Conservation (phyloP, 352 stramenopile species). For the Discostella stelligera region DNA sequence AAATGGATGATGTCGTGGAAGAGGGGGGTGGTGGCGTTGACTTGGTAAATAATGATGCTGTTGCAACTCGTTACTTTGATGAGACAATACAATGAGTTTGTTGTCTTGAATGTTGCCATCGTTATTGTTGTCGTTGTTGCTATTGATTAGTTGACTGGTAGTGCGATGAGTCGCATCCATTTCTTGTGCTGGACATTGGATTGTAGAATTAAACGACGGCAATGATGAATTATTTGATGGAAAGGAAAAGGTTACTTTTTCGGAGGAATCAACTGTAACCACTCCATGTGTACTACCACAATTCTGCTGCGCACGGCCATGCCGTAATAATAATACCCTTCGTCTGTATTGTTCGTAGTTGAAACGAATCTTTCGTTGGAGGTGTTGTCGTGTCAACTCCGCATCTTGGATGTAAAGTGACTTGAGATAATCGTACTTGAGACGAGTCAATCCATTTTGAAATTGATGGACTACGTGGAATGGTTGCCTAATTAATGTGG, state of each 20-base stretch:
- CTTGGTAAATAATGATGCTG: too few species aligned
- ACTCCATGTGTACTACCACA: not conserved
- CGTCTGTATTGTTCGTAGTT: not conserved
- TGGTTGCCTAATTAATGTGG: not conserved
- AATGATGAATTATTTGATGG: not conserved
- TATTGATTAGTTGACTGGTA: not conserved
- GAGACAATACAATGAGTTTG: not conserved
- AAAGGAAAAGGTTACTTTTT: not conserved
- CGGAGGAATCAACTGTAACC: not conserved
- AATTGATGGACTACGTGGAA: conserved; percentile 10
- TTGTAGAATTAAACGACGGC: not conserved
- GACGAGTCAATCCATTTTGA: conserved; percentile 13
- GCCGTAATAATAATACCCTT: not conserved
- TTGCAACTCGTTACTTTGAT: too few species aligned
- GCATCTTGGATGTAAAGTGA: conserved; percentile 35
- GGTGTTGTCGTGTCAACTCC: conserved; percentile 6
- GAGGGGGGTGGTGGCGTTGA: too few species aligned
- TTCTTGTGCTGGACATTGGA: not conserved
- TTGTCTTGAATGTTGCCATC: not conserved
- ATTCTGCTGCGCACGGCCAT: not conserved
- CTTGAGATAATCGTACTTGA: conserved; percentile 18
- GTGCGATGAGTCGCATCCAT: not conserved
- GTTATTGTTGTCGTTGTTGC: not conserved
- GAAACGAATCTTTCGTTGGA: conserved; percentile 5
- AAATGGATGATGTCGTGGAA: too few species aligned